Evolutionary conservation across 1,284 basidiomycete species (phyloP), one percentile per base, ranked within the genome.

Genomic region (Inonotus obliquus): DNA sequence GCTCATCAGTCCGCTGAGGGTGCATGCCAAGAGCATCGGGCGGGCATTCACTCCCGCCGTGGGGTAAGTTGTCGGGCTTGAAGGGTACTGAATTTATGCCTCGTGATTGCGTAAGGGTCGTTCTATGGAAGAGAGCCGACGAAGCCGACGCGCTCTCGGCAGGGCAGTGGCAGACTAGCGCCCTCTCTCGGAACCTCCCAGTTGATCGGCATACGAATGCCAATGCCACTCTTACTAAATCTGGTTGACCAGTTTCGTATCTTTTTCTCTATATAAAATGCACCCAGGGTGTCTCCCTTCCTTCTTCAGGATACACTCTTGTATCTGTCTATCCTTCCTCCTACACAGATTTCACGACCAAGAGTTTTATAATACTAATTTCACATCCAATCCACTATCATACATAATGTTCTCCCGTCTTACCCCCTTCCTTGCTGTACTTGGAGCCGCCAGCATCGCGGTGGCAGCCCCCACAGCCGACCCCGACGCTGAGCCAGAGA

Each of bases 401-500:
- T n/a, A 51, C 25, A 51, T 32, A 6, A 61, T 61, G 60, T 57
- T 61, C 45, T 54, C 32, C 19, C 37, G 25, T 38, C 25, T 59
- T 45, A 21, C 23, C 21, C 10, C 39, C 17, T 38, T 53, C 17
- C 54, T 63, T 21, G 52, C 57, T 14, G 21, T 39, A 17, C 21
- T 59, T 17, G 23, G 17, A n/a, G 45, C 57, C 32, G 32, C 61
- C 23, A 49, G 38, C 25, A n/a, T 63, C 35, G 51, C 58, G 38
- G 58, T 61, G 27, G 59, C 63, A 19, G 51, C 39, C 32, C 59
- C 59, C 1, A 39, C 39, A n/a, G 27, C 59, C 14, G 55, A 62
- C 48, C 38, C 59, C 7, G 48, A 58, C 37, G 27, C 61, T 1
- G 60, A 59, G 27, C 62, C 62, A 14, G 62, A 59, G 41, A 27